phyloP scores from a whole-genome alignment of 1,139 yeast genomes.

The Scheffersomyces illinoinensis region DNA sequence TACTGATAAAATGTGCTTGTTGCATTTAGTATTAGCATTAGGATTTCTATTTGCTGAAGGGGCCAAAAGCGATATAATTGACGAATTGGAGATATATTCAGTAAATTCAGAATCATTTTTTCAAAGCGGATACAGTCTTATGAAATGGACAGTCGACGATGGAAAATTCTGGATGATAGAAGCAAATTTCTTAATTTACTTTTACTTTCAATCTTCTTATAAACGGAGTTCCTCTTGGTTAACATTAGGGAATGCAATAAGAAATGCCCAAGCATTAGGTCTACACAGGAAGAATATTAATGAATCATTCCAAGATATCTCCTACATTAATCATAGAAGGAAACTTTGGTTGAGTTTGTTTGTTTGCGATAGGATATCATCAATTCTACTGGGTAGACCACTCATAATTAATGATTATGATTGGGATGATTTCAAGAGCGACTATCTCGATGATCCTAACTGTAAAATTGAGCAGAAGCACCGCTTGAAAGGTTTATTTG shows the following conservation, averaged over 20 bases:
- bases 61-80: conserved; percentile 16
- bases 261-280: conserved; percentile 27
- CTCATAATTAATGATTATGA: conserved; percentile 38
- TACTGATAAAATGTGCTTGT: conserved; percentile 13
- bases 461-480: conserved; percentile 8
- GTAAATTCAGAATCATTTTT: conserved; percentile 20
- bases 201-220: conserved; percentile 38
- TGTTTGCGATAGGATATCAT: conserved; percentile 40
- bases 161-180: conserved; percentile 45
- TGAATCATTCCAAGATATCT: conserved; percentile 15
- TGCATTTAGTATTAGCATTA: conserved; percentile 41
- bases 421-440: conserved; percentile 37
- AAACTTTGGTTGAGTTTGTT: conserved; percentile 40
- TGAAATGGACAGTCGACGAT: conserved; percentile 32
- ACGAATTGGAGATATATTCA: conserved; percentile 11
- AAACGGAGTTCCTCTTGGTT: conserved; percentile 44
- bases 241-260: conserved; percentile 24
- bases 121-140: conserved; percentile 31
- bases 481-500: conserved; percentile 12
- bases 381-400: conserved; percentile 43
- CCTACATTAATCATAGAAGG: conserved; percentile 24
- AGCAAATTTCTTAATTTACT: conserved; percentile 36
- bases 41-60: conserved; percentile 34
- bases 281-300: conserved; percentile 24
- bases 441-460: conserved; percentile 1